These are phyloP conservation scores for Cadophora luteo-olivacea DNA, from an alignment of 2,329 filamentous ascomycete species.

Conservation along the genomic window DNA sequence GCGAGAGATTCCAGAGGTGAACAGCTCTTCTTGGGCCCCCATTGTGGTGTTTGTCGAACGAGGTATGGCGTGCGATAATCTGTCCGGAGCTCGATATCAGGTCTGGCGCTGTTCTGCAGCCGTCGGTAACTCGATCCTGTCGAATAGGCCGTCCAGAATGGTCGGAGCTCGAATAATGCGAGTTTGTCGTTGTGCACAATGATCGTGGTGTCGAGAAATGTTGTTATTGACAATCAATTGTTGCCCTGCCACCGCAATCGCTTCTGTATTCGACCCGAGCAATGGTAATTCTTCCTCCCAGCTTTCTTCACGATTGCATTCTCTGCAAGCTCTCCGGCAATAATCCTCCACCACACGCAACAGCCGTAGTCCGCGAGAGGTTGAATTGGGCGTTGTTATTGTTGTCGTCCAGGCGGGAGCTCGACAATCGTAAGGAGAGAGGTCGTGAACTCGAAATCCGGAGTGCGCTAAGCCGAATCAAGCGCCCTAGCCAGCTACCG, in stretches of 20 bases:
- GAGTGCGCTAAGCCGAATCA: slow-evolving; percentile 22
- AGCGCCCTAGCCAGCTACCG: slow-evolving; percentile 6
- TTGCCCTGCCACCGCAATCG: slow-evolving; percentile 40
- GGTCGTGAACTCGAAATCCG: slow-evolving; percentile 14
- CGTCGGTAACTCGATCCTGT: neutral
- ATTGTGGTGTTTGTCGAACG: slow-evolving; percentile 33
- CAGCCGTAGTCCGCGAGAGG: slow-evolving; percentile 18
- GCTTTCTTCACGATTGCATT: slow-evolving; percentile 30
- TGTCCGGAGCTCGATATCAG: slow-evolving; percentile 5
- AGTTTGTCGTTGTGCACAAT: slow-evolving; percentile 15
- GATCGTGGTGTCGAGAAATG: slow-evolving; percentile 19
- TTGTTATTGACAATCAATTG: slow-evolving; percentile 30
- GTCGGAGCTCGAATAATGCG: slow-evolving; percentile 8
- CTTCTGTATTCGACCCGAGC: slow-evolving; percentile 16
- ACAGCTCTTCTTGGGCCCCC: slow-evolving; percentile 39
- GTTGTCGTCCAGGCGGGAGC: slow-evolving; percentile 17
- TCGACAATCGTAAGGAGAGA: slow-evolving; percentile 16
- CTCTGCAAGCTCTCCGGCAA: slow-evolving; percentile 24
- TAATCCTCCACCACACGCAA: slow-evolving; percentile 25
- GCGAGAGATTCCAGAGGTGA: slow-evolving; percentile 36
- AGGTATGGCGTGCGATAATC: slow-evolving; percentile 1
- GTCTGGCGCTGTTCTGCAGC: neutral
- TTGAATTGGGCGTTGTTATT: slow-evolving; percentile 21
- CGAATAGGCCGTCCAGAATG: neutral
- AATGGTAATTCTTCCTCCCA: slow-evolving; percentile 20